Base-by-base conservation (phyloP, 495 filamentous ascomycete genomes). In the Podospora tetraspora region DNA sequence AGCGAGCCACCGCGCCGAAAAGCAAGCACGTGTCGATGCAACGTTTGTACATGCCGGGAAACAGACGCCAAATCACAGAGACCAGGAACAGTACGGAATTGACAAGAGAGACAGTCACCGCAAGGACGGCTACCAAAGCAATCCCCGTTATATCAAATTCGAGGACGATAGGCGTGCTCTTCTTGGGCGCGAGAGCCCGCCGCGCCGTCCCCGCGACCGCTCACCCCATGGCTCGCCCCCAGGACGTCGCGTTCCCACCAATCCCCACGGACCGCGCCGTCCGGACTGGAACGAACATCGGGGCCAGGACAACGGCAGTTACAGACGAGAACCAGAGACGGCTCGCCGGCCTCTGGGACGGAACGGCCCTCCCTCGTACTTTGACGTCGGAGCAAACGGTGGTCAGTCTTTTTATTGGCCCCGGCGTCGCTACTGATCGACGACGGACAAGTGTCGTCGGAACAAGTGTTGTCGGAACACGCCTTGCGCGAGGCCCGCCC, bases 131-230 rank as follows among this genome's bases (percentile, higher is more conserved):
- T 6, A 52, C 5, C 37, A 19, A 16, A 8, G 37, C 16, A 52
- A 43, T 57, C 32, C 61, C 25, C 11, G 37, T n/a, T 52, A n/a
- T 52, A 52, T n/a, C 37, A 52, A 52, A n/a, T 19, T 5, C 16
- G 37, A 52, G 37, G 37, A 52, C 37, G 37, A 62, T 61, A 68
- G 73, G 8, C 72, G 76, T 32, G 32, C 57, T 60, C 37, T 69
- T 9, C 58, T 71, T 24, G 58, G 68, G 13, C 68, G 64, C 23
- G 63, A 52, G 10, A 75, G 69, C 60, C 68, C 73, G 9, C 43
- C 73, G 9, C 34, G 67, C 21, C 71, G 73, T 23, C 68, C 72
- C 4, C 73, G 73, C 43, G 69, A 70, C 0, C 7, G 37, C 16
- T 52, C 37, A 19, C 37, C 37, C 16, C 37, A 52, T 8, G 37